Percentiles rank a stretch among this genome's conserved stretches.
phyloP scores from a whole-genome alignment of 768 basidiomycete genomes.

The Mycena belliarum region DNA sequence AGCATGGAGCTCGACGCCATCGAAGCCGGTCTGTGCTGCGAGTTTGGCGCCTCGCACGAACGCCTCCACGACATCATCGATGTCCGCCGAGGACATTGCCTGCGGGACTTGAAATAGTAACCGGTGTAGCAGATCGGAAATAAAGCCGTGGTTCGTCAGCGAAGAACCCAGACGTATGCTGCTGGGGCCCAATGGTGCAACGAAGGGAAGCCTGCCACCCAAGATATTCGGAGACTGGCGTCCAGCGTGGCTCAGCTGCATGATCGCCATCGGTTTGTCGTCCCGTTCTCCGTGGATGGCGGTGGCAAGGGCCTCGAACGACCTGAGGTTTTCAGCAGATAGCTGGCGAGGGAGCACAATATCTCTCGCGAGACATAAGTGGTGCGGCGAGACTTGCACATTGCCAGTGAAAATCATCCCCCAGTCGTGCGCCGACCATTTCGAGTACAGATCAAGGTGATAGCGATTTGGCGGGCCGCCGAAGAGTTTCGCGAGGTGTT shows the following conservation, averaged over 20 bases:
- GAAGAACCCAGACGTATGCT: slow-evolving; percentile 48
- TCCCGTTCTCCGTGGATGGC: slow-evolving; percentile 45
- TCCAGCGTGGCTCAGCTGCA: slow-evolving; percentile 84
- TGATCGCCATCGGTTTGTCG: slow-evolving; percentile 47
- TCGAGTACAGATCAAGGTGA: slow-evolving; percentile 66
- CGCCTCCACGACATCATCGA: slow-evolving; percentile 55
- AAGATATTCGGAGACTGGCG: slow-evolving; percentile 79
- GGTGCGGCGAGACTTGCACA: slow-evolving; percentile 62
- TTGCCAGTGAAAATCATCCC: slow-evolving; percentile 91
- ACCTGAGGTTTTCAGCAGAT: slow-evolving; percentile 42
- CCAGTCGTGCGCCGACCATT: slow-evolving; percentile 79
- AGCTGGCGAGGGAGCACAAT: slow-evolving; percentile 54
- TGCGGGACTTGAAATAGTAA: slow-evolving; percentile 65
- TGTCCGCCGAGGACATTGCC: slow-evolving; percentile 59
- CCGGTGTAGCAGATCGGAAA: slow-evolving; percentile 42
- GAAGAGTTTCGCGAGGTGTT: slow-evolving; percentile 65
- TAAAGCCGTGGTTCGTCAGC: slow-evolving; percentile 16
- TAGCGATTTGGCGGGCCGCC: slow-evolving; percentile 73
- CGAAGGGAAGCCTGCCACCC: slow-evolving; percentile 64
- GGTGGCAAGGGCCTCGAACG: slow-evolving; percentile 52
- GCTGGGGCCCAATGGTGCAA: slow-evolving; percentile 72
- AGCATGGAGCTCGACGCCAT: slow-evolving; percentile 84
- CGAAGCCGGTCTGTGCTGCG: slow-evolving; percentile 72
- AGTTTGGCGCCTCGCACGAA: slow-evolving; percentile 71
- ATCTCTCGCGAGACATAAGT: slow-evolving; percentile 75